A percentile compares a stretch with the other conserved stretches of the same genome.
Conservation (phyloP, 495 filamentous ascomycete genomes). For the Margaritispora aquatica region DNA sequence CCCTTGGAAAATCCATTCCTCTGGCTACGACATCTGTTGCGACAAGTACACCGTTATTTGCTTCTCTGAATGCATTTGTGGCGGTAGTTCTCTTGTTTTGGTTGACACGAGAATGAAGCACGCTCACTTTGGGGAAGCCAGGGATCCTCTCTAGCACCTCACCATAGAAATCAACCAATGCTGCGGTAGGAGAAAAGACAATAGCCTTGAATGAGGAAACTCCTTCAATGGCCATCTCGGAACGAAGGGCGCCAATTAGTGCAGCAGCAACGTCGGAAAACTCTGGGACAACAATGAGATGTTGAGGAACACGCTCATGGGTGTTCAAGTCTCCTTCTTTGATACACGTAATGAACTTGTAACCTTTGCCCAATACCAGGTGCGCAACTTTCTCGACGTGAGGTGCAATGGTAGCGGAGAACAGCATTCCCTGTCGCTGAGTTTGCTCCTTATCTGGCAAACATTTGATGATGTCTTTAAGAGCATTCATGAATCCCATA, state of each 20-base stretch:
- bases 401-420: slow-evolving; percentile 61
- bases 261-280: slow-evolving; percentile 48
- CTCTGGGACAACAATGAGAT: slow-evolving; percentile 46
- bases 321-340: slow-evolving; percentile 54
- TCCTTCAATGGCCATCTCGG: slow-evolving; percentile 33
- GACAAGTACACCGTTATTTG: slow-evolving; percentile 49
- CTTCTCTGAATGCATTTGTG: slow-evolving; percentile 55
- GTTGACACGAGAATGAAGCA: slow-evolving; percentile 56
- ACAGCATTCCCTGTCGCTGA: slow-evolving; percentile 64
- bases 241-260: slow-evolving; percentile 39
- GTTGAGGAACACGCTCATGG: slow-evolving; percentile 55
- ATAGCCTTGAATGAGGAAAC: slow-evolving; percentile 52
- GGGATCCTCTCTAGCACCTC: slow-evolving; percentile 41
- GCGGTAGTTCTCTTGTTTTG: slow-evolving; percentile 50
- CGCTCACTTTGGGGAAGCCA: slow-evolving; percentile 38
- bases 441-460: slow-evolving; percentile 47
- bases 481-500: slow-evolving; percentile 51
- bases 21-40: slow-evolving; percentile 67
- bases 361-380: slow-evolving; percentile 47
- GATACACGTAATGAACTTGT: slow-evolving; percentile 57
- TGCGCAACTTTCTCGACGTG: slow-evolving; percentile 56
- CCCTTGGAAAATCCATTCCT: slow-evolving; percentile 71
- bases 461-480: slow-evolving; percentile 49
- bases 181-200: slow-evolving; percentile 62
- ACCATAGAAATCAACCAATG: slow-evolving; percentile 50